A percentile compares a stretch with the other conserved stretches of the same genome.
Conservation (phyloP, 345 rosid species). For the Litchi chinensis region DNA sequence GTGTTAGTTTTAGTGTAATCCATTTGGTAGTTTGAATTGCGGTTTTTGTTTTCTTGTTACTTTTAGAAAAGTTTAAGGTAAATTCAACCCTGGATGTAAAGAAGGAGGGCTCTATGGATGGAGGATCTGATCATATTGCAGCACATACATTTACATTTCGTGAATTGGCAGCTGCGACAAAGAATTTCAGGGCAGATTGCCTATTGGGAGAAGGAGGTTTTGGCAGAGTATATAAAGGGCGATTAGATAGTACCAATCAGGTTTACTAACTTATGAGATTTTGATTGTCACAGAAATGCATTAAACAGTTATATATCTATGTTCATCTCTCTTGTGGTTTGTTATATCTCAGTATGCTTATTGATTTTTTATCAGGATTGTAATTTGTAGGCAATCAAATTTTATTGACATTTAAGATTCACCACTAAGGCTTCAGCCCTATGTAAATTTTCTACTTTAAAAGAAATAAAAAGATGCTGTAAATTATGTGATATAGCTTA, state of each 20-base stretch:
- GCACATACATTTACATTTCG: constrained; percentile 68
- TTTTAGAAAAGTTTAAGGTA: constrained; percentile 44
- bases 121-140: constrained; percentile 52
- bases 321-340: not conserved
- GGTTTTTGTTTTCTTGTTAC: constrained; percentile 17
- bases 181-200: constrained; percentile 68
- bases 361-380: not conserved
- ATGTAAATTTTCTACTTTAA: not conserved
- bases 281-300: constrained; percentile 8
- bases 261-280: constrained; percentile 33
- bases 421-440: not conserved
- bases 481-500: no score
- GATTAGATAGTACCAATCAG: constrained; percentile 59
- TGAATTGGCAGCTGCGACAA: constrained; percentile 68
- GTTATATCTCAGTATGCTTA: not conserved
- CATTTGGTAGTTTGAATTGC: constrained; percentile 1
- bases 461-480: no score
- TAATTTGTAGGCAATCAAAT: not conserved
- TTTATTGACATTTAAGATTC: not conserved
- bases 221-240: constrained; percentile 72
- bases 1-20: not conserved
- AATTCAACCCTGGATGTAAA: constrained; percentile 33
- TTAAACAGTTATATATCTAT: constrained; percentile 10
- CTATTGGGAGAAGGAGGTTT: constrained; percentile 78
- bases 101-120: constrained; percentile 48